Evolutionary conservation across 2,329 filamentous ascomycete species (phyloP), one percentile per base, ranked within the genome.

Genomic region (Samsoniella hepiali): DNA sequence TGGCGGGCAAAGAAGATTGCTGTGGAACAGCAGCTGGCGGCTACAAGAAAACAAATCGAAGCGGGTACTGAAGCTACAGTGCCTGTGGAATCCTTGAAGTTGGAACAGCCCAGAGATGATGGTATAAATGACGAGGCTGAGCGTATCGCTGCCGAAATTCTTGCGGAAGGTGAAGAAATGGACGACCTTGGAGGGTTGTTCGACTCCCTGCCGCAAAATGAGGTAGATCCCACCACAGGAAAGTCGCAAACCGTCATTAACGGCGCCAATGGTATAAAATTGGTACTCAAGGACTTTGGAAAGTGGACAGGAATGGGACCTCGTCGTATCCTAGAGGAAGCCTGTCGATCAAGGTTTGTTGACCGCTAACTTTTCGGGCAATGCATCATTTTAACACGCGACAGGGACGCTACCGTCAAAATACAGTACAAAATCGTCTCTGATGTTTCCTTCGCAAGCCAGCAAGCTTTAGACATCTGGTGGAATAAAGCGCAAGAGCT

Each of bases 231-330:
- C 5, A 68, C 73, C 6, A 86, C 83, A 9, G 86, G 86, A n/a
- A 84, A 87, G 71, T 82, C 81, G 2, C 81, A 75, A 44, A 88
- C 80, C 0, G 82, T 84, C 47, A 78, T 86, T 50, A 85, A 81
- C 69, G 77, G 79, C 54, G 68, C 78, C 62, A 74, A 84, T 67
- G 82, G 85, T 1, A 72, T 78, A 6, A 86, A 83, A 63, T 75
- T 92, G 4, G 82, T 79, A 1, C 83, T 96, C 56, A 83, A 91
- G 50, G 90, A 97, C 70, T 97, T 98, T 80, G 93, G 91, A 1
- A 92, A 91, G 73, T 88, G 87, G 80, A 84, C 85, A 15, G 93
- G 94, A 8, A 76, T 96, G 36, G 90, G 80, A 68, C 93, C 94
- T 17, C 85, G 87, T 66, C 84, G 90, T 67, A 82, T 91, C 34